Conservation (phyloP, 2,329 filamentous ascomycete species). For the Blumeria graminis region DNA sequence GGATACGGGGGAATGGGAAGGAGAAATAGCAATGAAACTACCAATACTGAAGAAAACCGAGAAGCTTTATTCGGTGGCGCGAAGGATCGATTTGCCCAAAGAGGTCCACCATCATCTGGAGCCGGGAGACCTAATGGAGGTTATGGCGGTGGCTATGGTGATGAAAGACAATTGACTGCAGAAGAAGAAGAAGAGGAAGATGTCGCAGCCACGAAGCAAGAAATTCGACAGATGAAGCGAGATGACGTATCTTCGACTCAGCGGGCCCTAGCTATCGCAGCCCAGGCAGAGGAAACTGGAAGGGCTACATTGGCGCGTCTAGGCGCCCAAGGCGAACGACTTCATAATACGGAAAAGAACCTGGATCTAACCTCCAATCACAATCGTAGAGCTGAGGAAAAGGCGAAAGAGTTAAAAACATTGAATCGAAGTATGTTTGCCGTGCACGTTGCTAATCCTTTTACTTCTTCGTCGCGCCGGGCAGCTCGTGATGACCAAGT, state of each 20-base stretch:
- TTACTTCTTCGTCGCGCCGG: slow-evolving; percentile 44
- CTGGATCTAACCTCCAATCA: slow-evolving; percentile 59
- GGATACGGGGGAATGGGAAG: slow-evolving; percentile 37
- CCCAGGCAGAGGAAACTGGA: slow-evolving; percentile 46
- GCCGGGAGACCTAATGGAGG: slow-evolving; percentile 10
- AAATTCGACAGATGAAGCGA: slow-evolving; percentile 54
- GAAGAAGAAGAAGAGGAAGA: slow-evolving; percentile 53
- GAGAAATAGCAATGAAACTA: slow-evolving; percentile 19
- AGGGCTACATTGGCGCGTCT: slow-evolving; percentile 48
- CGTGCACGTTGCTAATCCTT: slow-evolving; percentile 52
- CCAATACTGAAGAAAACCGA: slow-evolving; percentile 26
- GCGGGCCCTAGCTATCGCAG: slow-evolving; percentile 42
- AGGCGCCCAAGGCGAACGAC: slow-evolving; percentile 53
- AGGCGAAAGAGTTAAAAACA: slow-evolving; percentile 60
- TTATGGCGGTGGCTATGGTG: slow-evolving; percentile 32
- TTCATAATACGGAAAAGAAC: slow-evolving; percentile 64
- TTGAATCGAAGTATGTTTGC: slow-evolving; percentile 84
- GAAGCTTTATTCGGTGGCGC: slow-evolving; percentile 32
- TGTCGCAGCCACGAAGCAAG: slow-evolving; percentile 44
- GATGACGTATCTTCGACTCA: slow-evolving; percentile 50
- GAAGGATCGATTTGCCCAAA: slow-evolving; percentile 15
- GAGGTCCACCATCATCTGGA: slow-evolving; percentile 6
- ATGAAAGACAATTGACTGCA: slow-evolving; percentile 54
- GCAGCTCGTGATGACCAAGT: slow-evolving; percentile 41
- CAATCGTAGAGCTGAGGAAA: slow-evolving; percentile 53